These are phyloP conservation scores for Aspergillus clavatus DNA, from an alignment of 2,329 filamentous ascomycete genomes.

Conservation along the genomic window DNA sequence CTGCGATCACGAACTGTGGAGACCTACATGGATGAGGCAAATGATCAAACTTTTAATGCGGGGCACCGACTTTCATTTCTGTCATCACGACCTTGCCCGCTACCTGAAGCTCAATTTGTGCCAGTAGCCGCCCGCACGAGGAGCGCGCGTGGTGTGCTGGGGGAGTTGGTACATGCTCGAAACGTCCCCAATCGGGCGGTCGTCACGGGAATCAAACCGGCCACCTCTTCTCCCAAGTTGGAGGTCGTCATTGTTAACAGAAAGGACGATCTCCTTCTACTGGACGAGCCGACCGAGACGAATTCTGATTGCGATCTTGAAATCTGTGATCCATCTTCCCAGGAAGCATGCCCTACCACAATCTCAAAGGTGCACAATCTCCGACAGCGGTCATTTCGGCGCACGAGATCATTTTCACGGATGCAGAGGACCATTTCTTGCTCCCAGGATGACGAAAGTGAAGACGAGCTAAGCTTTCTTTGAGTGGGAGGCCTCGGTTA, in stretches of 20 bases:
- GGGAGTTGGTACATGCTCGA: conserved; percentile 15
- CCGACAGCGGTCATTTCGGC: background rate
- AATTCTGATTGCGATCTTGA: background rate
- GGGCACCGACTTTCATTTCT: background rate
- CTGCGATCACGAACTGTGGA: conserved; percentile 17
- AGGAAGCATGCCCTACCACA: background rate
- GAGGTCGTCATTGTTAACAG: conserved; percentile 32
- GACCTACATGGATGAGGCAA: conserved; percentile 7
- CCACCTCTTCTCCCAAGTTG: conserved; percentile 11
- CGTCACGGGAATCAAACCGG: background rate
- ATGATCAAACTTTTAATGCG: conserved; percentile 3
- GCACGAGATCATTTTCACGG: conserved; percentile 1
- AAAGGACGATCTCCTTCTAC: conserved; percentile 4
- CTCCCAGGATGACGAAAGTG: conserved; percentile 29
- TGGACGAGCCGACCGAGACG: background rate
- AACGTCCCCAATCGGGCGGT: conserved; percentile 4
- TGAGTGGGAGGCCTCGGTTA: conserved; percentile 13
- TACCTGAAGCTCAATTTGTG: conserved; percentile 8
- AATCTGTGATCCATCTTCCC: background rate
- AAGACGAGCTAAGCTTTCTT: conserved; percentile 38
- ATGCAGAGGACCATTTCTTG: conserved; percentile 21
- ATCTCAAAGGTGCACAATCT: background rate
- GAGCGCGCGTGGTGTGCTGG: conserved; percentile 14
- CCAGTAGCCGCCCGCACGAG: conserved; percentile 18
- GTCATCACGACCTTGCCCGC: background rate